A percentile compares a stretch with the other conserved stretches of the same genome.
phyloP scores from a whole-genome alignment of 2,329 filamentous ascomycete species.

The Xylaria sp. region DNA sequence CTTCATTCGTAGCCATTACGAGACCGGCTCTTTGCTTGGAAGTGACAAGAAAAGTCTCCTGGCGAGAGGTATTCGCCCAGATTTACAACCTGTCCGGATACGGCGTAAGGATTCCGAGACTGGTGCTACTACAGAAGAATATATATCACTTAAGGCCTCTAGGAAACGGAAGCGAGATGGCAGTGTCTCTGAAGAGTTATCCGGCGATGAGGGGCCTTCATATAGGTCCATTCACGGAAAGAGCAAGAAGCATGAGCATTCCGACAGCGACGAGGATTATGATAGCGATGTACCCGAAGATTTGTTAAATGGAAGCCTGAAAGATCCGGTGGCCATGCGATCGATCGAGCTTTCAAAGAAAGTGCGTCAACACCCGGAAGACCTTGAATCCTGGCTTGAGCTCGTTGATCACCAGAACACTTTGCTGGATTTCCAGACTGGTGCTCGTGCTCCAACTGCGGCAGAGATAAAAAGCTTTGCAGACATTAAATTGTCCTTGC shows the following conservation, averaged over 20 bases:
- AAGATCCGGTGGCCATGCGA: conserved; percentile 61
- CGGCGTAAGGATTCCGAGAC: conserved; percentile 46
- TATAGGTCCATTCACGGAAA: conserved; percentile 75
- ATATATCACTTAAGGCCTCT: conserved; percentile 57
- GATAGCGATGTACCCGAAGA: conserved; percentile 57
- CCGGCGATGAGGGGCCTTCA: conserved; percentile 60
- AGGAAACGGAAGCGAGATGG: conserved; percentile 56
- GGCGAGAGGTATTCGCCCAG: conserved; percentile 54
- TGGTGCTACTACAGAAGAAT: conserved; percentile 54
- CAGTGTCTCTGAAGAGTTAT: conserved; percentile 51
- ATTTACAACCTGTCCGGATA: conserved; percentile 55
- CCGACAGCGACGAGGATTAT: conserved; percentile 62
- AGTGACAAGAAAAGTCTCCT: conserved; percentile 61
- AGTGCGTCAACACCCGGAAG: conserved; percentile 72
- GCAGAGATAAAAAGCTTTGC: conserved; percentile 76
- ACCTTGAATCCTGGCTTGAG: conserved; percentile 78
- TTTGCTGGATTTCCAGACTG: conserved; percentile 65
- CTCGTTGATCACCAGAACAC: conserved; percentile 82
- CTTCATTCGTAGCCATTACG: conserved; percentile 57
- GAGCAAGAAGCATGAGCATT: conserved; percentile 60
- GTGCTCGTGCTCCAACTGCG: conserved; percentile 59
- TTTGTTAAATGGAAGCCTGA: conserved; percentile 47
- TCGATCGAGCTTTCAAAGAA: conserved; percentile 70
- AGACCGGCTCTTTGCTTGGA: conserved; percentile 54
- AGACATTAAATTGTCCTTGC: conserved; percentile 82